Base-by-base conservation (phyloP, 1,139 yeast genomes). In the Kurtzmaniella natalensis region DNA sequence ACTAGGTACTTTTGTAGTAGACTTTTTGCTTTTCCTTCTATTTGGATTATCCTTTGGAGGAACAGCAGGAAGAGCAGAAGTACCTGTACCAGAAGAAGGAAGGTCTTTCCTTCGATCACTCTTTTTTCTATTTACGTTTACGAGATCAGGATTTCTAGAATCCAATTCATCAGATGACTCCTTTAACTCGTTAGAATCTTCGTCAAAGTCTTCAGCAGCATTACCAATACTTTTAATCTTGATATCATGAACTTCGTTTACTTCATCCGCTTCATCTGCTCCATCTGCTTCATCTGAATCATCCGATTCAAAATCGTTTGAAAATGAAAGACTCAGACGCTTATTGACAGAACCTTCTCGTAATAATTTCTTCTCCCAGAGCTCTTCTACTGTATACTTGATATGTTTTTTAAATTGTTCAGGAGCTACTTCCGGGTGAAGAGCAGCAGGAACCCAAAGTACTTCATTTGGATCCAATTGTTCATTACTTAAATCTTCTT, bases 361-460 rank as follows among this genome's bases (percentile, higher is more conserved):
- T 34, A 55, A 57, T 33, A 64, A 45, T 41, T 57, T 52, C 26
- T 70, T 67, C 39, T 76, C 76, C 48, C 79, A 71, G 41, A 87
- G 70, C 50, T 83, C 94, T 41, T 84, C 82, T 14, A 88, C 80
- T 17, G 92, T 83, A 33, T 78, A 72, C 48, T 83, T 84, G 25
- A 92, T 86, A 59, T 87, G 88, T 42, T 78, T 75, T 46, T 82
- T 75, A 71, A 88, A 92, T 47, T 85, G 87, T 47, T 86, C 94
- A 1, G 97, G 97, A 24, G 94, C 89, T 13, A 92, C 76, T 50
- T 84, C 92, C 1, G 98, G 97, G 53, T 92, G 98, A 31, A 87
- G 72, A 43, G 78, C 80, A 1, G 97, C 97, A 0, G 97, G 96
- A 2, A 92, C 96, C 98, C 98, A 89, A 33, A 88, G 61, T 11